Base-by-base conservation (phyloP, 345 rosid species). In the Excoecaria agallocha region DNA sequence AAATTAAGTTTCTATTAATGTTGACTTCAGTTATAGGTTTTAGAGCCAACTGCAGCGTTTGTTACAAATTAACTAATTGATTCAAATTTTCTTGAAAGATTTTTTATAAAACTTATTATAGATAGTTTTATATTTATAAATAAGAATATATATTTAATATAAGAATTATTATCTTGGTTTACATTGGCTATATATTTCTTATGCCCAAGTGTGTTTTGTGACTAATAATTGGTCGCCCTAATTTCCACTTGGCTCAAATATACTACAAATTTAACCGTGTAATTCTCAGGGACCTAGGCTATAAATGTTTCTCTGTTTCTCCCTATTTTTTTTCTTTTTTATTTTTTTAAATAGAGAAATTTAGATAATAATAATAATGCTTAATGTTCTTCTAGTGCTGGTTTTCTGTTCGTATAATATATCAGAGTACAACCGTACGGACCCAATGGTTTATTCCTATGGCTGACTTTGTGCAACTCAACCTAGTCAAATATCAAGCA, bases 331-430 rank as follows among this genome's bases (percentile, higher is more conserved):
- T 24, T 46, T n/a, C n/a, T n/a, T n/a, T n/a, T n/a, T n/a, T n/a
- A n/a, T n/a, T 20, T 55, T 41, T 22, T 10, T 20, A 8, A 11
- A 20, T 50, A 11, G 38, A 46, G 35, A 66, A 46, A 10, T 46
- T 45, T 50, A 45, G 54, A 45, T 62, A 11, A 24, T 66, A 11
- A n/a, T n/a, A n/a, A 24, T 10, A 43, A n/a, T 19, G 11, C 24
- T 66, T 62, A 38, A 6, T 62, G 67, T 30, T 71, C 25, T 43
- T 57, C 55, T 57, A 25, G 54, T 56, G 16, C 37, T 70, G 37
- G 13, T 43, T 11, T 17, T 7, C 15, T 54, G 24, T 12, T 70
- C 38, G 37, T 55, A 15, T 70, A 55, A 12, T 24, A 1, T 0
- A 11, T 59, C 56, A 1, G 5, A 2, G 37, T 35, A 15, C n/a